Conservation (phyloP, 371 early-diverging fungal genomes). For the Mortierella sp. region DNA sequence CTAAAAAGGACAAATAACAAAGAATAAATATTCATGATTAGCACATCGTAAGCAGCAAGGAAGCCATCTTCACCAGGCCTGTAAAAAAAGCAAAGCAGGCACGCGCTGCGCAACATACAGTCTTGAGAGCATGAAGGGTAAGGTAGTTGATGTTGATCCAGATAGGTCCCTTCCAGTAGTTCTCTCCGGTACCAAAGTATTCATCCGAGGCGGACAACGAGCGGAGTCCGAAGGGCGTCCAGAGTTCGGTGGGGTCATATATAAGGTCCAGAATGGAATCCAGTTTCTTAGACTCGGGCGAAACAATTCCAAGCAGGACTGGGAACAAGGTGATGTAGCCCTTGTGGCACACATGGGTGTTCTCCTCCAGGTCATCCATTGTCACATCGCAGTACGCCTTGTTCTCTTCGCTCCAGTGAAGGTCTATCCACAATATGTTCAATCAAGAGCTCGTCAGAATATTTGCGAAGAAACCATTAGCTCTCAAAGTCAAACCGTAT, state of each 20-base stretch:
- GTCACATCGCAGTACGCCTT: slow-evolving; percentile 87
- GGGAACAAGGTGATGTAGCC: slow-evolving; percentile 94
- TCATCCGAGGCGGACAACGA: slow-evolving; percentile 85
- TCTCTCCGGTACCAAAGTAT: slow-evolving; percentile 86
- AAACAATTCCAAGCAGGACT: slow-evolving; percentile 82
- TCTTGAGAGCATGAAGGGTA: slow-evolving; percentile 80
- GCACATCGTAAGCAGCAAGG: not conserved
- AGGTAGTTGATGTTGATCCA: slow-evolving; percentile 97
- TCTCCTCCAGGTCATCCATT: slow-evolving; percentile 66
- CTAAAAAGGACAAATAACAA: slow-evolving; percentile 41
- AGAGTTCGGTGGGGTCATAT: slow-evolving; percentile 78
- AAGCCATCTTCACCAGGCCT: not conserved
- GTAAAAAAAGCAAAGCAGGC: not conserved
- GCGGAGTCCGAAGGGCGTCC: slow-evolving; percentile 88
- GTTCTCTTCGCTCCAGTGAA: slow-evolving; percentile 87
- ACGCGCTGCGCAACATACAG: slow-evolving; percentile 54
- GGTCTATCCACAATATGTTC: slow-evolving; percentile 61
- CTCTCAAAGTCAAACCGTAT: not conserved
- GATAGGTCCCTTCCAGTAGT: slow-evolving; percentile 97
- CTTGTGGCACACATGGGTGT: slow-evolving; percentile 83
- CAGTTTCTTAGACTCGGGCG: slow-evolving; percentile 77
- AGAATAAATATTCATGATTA: not conserved
- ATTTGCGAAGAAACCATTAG: not conserved
- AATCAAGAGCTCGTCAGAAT: not conserved
- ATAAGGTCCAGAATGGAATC: slow-evolving; percentile 84